Percentiles rank a stretch among this genome's conserved stretches.
phyloP scores from a whole-genome alignment of 768 basidiomycete species.

The Pulveroboletus sp. region DNA sequence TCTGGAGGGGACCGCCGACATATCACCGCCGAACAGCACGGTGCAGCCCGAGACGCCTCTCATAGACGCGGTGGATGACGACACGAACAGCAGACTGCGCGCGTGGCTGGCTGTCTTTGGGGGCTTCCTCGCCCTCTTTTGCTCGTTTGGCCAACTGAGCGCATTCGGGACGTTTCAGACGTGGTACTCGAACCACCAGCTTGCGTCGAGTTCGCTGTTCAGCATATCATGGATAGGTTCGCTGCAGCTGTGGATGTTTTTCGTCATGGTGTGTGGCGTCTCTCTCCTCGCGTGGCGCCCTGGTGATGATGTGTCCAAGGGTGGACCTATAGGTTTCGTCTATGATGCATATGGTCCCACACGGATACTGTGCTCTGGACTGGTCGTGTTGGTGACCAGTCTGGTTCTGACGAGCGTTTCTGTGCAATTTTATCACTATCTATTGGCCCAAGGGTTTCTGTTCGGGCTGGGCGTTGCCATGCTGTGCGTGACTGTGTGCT shows the following conservation, averaged over 20 bases:
- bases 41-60: constrained; percentile 17
- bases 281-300: not conserved
- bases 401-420: constrained; percentile 62
- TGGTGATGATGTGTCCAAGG: constrained; percentile 36
- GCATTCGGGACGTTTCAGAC: constrained; percentile 72
- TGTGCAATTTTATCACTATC: constrained; percentile 55
- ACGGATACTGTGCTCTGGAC: constrained; percentile 50
- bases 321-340: constrained; percentile 55
- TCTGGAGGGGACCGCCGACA: constrained; percentile 17
- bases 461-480: constrained; percentile 67
- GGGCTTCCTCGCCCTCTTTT: constrained; percentile 64
- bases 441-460: constrained; percentile 60
- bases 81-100: constrained; percentile 14
- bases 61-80: constrained; percentile 10
- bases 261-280: constrained; percentile 53
- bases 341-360: constrained; percentile 64
- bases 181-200: constrained; percentile 63
- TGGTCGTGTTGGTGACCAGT: constrained; percentile 45
- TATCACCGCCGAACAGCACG: constrained; percentile 23
- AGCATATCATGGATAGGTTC: constrained; percentile 73
- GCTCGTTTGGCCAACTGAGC: constrained; percentile 69
- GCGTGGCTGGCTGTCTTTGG: constrained; percentile 57
- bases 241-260: constrained; percentile 66
- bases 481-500: constrained; percentile 43
- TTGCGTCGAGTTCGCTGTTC: constrained; percentile 46